Evolutionary conservation across 2,329 filamentous ascomycete species (phyloP).

Genomic region (Penicillium sp.): DNA sequence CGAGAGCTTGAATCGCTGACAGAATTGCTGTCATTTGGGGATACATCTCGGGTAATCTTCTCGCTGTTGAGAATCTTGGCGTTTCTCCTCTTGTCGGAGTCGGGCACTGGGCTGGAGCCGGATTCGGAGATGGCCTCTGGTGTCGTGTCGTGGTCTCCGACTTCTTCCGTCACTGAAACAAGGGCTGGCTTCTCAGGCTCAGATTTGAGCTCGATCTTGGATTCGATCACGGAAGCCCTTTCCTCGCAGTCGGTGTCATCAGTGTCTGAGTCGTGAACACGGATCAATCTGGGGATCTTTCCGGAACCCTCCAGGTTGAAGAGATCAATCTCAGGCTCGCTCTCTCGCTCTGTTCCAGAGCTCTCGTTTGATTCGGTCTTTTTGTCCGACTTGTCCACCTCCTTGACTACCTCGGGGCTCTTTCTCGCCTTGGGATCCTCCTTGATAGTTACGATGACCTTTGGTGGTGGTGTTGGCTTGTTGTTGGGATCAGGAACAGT

Average conservation of each 20-base stretch:
- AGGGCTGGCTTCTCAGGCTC: background rate
- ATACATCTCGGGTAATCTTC: background rate
- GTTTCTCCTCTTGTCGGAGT: background rate
- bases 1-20: background rate
- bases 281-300: constrained; percentile 3
- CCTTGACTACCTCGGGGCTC: background rate
- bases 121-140: background rate
- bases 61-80: background rate
- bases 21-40: background rate
- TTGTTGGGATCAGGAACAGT: background rate
- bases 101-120: background rate
- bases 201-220: background rate
- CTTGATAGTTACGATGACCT: background rate
- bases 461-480: background rate
- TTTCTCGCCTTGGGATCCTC: background rate
- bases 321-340: background rate
- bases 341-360: background rate
- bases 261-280: background rate
- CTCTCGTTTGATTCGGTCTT: background rate
- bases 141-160: background rate
- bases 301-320: background rate
- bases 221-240: background rate
- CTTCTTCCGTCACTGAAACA: background rate
- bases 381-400: background rate
- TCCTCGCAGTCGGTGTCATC: background rate